These are phyloP conservation scores for Agapanthus africanus DNA, from an alignment of 106 monocot genomes.

Conservation along the genomic window DNA sequence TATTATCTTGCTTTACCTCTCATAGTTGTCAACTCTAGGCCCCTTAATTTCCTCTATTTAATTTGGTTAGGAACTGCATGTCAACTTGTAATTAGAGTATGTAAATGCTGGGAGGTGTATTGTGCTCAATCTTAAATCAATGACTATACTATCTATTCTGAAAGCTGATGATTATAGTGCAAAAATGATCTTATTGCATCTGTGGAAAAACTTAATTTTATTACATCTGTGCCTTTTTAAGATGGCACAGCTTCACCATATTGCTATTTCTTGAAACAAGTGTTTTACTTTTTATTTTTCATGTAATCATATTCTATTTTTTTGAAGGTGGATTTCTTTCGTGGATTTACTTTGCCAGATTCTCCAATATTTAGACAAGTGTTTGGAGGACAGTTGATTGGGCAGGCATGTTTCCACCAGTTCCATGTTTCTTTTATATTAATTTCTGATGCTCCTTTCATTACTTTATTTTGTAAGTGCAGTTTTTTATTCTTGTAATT, in stretches of 20 bases:
- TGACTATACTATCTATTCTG: not conserved
- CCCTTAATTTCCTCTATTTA: not conserved
- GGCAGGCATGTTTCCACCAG: constrained; percentile 50
- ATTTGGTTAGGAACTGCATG: not conserved
- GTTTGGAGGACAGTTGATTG: constrained; percentile 96
- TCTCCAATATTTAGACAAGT: constrained; percentile 81
- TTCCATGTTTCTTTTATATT: too few species aligned
- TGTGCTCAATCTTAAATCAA: not conserved
- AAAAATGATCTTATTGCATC: not conserved
- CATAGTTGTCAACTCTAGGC: not conserved
- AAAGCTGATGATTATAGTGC: not conserved
- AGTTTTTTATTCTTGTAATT: too few species aligned
- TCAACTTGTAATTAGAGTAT: not conserved
- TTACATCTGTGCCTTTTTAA: not conserved
- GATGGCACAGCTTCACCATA: not conserved
- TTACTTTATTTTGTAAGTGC: too few species aligned
- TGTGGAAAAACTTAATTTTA: not conserved
- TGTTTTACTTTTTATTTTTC: not conserved
- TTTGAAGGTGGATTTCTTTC: constrained; percentile 78
- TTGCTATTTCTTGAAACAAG: not conserved
- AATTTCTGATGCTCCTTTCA: too few species aligned
- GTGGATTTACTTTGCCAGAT: constrained; percentile 78
- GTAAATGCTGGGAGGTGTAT: not conserved
- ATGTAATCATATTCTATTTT: not conserved
- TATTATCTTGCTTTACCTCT: not conserved